Base-by-base conservation (phyloP, 768 basidiomycete species). In the Baorangia bicolor region DNA sequence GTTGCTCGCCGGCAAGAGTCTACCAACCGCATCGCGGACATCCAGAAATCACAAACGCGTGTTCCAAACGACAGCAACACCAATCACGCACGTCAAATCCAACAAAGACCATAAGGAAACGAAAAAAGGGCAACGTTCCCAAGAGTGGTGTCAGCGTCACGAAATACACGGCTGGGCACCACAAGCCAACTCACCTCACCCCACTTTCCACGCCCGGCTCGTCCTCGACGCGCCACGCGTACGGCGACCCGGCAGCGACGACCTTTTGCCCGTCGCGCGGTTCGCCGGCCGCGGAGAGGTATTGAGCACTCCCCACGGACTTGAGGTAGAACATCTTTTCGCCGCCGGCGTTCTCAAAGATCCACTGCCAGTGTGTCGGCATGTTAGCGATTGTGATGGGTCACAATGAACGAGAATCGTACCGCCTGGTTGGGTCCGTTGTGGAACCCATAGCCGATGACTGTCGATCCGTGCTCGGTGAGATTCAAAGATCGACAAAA, bases 171-270 rank as follows among this genome's bases (percentile, higher is more conserved):
- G n/a, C n/a, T n/a, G n/a, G n/a, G n/a, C n/a, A n/a, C n/a, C n/a
- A n/a, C 16, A 6, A n/a, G 35, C 27, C 34, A 18, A 62, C 78
- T 25, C 20, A 83, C 84, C 83, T 72, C 64, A 78, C 78, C 0
- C 59, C 60, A 2, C 64, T 63, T 2, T 70, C 66, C 0, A 67
- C 57, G 41, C 80, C 71, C 8, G 63, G 51, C 18, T 75, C 68
- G 45, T 83, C 81, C 73, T 76, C 77, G 62, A 85, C 75, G 58
- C 79, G 70, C 83, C 84, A 86, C 37, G 68, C 65, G 42, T 72
- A 74, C 3, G 76, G 75, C 0, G 69, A 64, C 2, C 66, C 37
- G 5, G 60, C 58, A 3, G 74, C 80, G 16, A 81, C 60, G 41
- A 84, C 63, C 25, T 58, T 71, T 2, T 71, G 68, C 2, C 81